Conservation (phyloP, 352 stramenopile species). For the Pseudoperonospora humuli region DNA sequence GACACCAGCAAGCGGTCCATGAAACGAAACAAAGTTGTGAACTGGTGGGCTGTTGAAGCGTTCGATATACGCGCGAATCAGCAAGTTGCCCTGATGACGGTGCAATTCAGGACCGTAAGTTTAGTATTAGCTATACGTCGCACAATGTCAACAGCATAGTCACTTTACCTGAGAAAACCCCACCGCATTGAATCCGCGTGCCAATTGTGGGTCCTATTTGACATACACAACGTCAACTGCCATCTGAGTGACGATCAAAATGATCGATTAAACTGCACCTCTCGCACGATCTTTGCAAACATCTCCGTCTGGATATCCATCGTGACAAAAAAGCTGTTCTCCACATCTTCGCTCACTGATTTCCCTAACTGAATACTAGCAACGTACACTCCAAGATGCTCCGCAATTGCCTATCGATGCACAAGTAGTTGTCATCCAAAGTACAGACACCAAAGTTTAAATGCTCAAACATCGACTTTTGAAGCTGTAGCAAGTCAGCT, state of each 20-base stretch:
- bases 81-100: conserved; percentile 67
- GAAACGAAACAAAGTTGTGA: conserved; percentile 87
- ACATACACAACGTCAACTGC: neutral
- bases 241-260: neutral
- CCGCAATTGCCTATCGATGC: conserved; percentile 41
- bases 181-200: conserved; percentile 88
- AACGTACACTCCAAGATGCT: conserved; percentile 77
- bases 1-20: conserved; percentile 87
- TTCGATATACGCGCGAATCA: conserved; percentile 92
- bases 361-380: conserved; percentile 86
- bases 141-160: neutral
- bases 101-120: conserved; percentile 5
- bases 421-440: neutral
- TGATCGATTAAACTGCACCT: conserved; percentile 25
- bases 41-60: conserved; percentile 90
- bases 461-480: too few species aligned
- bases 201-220: conserved; percentile 67
- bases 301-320: conserved; percentile 88
- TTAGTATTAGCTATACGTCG: neutral
- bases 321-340: conserved; percentile 91
- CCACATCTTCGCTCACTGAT: conserved; percentile 74
- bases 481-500: neutral
- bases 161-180: conserved; percentile 85
- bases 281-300: conserved; percentile 80
- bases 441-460: too few species aligned